Conservation (phyloP, 2,329 filamentous ascomycete species). For the Blastomyces emzantsi region DNA sequence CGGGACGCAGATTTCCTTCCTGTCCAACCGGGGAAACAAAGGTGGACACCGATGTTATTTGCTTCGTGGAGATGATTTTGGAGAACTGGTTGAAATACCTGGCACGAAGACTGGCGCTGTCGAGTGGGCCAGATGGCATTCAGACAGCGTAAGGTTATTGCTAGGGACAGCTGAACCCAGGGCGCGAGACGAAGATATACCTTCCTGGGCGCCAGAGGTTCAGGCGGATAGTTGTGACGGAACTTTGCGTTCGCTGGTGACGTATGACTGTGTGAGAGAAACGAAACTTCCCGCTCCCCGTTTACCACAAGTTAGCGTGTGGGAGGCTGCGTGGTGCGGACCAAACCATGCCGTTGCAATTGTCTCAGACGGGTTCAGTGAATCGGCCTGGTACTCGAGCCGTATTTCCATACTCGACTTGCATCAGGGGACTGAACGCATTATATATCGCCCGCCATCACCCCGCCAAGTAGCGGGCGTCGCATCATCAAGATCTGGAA, state of each 20-base stretch:
- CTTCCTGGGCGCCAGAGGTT: background rate
- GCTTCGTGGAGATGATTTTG: background rate
- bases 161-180: background rate
- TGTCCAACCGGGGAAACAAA: background rate
- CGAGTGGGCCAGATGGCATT: background rate
- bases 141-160: background rate
- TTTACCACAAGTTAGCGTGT: background rate
- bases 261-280: background rate
- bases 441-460: background rate
- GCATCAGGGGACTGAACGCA: background rate
- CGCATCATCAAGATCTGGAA: background rate
- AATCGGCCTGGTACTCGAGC: background rate
- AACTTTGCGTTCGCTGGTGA: background rate
- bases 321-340: background rate
- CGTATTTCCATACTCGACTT: background rate
- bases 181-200: background rate
- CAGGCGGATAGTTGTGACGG: background rate
- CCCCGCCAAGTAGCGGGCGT: background rate
- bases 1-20: background rate
- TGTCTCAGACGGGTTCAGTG: background rate
- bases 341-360: background rate
- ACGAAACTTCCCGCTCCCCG: background rate
- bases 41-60: background rate
- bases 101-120: background rate
- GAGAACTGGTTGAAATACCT: background rate